Conservation (phyloP, 768 basidiomycete species). For the Leccinum uliginosum region DNA sequence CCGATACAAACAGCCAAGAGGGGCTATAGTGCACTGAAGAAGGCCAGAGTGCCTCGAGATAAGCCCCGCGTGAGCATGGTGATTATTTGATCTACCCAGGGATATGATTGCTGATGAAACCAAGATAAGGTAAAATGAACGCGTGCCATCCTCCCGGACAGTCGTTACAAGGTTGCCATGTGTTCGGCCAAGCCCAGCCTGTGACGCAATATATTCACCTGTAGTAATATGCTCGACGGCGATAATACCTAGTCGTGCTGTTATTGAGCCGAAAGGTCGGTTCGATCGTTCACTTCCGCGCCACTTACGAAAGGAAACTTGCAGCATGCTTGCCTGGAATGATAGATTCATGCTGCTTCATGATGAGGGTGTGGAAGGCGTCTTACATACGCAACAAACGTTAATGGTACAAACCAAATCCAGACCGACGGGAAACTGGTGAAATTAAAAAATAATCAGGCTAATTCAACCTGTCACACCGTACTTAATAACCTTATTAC, state of each 20-base stretch:
- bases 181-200: conserved; percentile 13
- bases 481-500: conserved; percentile 21
- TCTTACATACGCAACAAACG: conserved; percentile 24
- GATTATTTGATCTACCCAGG: conserved; percentile 2
- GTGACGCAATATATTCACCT: conserved; percentile 27
- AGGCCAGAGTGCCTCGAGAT: not conserved
- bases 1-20: not conserved
- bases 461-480: conserved; percentile 44
- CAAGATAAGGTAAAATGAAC: conserved; percentile 1
- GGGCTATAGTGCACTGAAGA: not conserved
- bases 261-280: conserved; percentile 18
- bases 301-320: conserved; percentile 27
- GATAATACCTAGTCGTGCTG: conserved; percentile 10
- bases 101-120: conserved; percentile 1
- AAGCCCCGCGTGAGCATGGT: not conserved
- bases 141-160: not conserved
- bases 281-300: conserved; percentile 26
- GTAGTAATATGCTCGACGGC: conserved; percentile 13
- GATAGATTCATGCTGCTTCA: conserved; percentile 14
- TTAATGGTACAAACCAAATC: conserved; percentile 10
- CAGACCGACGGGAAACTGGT: conserved; percentile 4
- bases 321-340: conserved; percentile 19
- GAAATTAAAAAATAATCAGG: conserved; percentile 24
- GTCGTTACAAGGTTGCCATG: conserved; percentile 1
- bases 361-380: conserved; percentile 15